phyloP scores from a whole-genome alignment of 2,329 filamentous ascomycete genomes.

The Colletotrichum gigasporum region DNA sequence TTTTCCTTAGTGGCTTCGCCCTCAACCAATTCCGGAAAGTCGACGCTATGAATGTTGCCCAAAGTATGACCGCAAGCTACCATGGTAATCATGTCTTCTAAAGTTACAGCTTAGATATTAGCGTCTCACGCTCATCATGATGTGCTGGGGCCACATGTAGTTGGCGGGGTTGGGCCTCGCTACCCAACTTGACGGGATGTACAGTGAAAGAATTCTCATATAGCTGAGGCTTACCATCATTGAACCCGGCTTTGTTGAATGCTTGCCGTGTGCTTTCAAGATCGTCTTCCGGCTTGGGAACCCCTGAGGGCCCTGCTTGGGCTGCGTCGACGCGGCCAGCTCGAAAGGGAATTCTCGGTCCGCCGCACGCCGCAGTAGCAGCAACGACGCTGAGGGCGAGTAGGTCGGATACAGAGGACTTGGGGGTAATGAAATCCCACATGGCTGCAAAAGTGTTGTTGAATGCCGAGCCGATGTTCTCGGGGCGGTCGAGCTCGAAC shows the following conservation, averaged over 20 bases:
- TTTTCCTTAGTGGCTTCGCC: slow-evolving; percentile 29
- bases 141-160: no score
- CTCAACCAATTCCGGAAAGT: slow-evolving; percentile 35
- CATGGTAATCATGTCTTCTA: slow-evolving; percentile 34
- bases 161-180: no score
- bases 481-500: slow-evolving; percentile 38
- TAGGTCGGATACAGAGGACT: slow-evolving; percentile 38
- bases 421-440: slow-evolving; percentile 32
- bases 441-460: slow-evolving; percentile 39
- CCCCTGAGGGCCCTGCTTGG: slow-evolving; percentile 34
- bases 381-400: slow-evolving; percentile 41
- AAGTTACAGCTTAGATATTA: no score
- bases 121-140: no score
- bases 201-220: no score
- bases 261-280: slow-evolving; percentile 31
- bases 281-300: slow-evolving; percentile 35
- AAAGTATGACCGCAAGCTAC: slow-evolving; percentile 37
- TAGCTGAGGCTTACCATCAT: slow-evolving; percentile 23
- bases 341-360: slow-evolving; percentile 35
- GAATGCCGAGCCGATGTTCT: slow-evolving; percentile 40
- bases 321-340: slow-evolving; percentile 35
- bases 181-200: no score
- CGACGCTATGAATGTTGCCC: slow-evolving; percentile 35
- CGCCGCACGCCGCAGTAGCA: slow-evolving; percentile 34
- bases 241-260: slow-evolving; percentile 35